Base-by-base conservation (phyloP, 495 filamentous ascomycete species). In the Penicillium odoratum region DNA sequence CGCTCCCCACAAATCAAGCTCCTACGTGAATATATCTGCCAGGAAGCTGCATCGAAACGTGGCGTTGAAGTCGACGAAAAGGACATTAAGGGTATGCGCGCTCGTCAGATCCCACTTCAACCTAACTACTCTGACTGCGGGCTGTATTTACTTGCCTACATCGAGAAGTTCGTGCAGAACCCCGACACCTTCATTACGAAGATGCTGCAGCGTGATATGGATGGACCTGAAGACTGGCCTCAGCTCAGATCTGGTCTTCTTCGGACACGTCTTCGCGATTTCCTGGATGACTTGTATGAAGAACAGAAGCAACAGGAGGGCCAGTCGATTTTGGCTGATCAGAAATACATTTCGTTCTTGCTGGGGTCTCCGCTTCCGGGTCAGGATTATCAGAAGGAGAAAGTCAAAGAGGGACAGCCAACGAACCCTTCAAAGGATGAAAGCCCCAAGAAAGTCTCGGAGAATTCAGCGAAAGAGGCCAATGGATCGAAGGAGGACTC, bases 111-210 rank as follows among this genome's bases (percentile, higher is more conserved):
- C 18, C 94, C 95, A 2, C 66, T 83, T 51, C 94, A 98, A 70
- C 74, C 83, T 13, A 98, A 98, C 60, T 88, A 77, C 65, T 92
- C 83, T 43, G 94, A 98, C 69, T 98, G 94, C 67, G 94, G 94
- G 3, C 69, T 97, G 2, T 98, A 85, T 68, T 73, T 98, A 8
- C 72, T 97, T 9, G 88, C 84, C 4, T 98, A 98, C 59, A 69
- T 94, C 28, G 83, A 90, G 61, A 85, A 87, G 59, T 97, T 98
- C 56, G 79, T 92, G 3, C 71, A 82, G 50, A 64, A 87, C 51
- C 92, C 91, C 4, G 81, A 86, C 47, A 59, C 55, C 3, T 95
- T 95, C 49, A 73, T 87, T 21, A 62, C 60, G n/a, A 83, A 79
- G 46, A 67, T 85, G 18, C 70, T 89, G 2, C 70, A 67, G 28